Evolutionary conservation across 192 early-diverging fungal genomes (phyloP).

Genomic region (Globomyces pollinis-pini): DNA sequence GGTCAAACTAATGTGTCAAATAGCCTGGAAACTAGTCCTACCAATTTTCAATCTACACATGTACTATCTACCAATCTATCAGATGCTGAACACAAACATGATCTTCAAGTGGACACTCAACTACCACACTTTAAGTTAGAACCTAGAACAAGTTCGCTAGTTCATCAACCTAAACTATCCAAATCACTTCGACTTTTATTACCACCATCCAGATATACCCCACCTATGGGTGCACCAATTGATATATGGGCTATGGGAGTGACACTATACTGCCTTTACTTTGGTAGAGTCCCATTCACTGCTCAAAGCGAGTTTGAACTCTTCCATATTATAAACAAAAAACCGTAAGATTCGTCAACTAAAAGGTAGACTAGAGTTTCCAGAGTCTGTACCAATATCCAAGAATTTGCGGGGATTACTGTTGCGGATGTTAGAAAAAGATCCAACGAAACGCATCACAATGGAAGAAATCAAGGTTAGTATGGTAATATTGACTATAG

Average conservation of each 20-base stretch:
- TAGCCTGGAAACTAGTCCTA: too few species aligned
- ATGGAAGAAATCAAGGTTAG: conserved; percentile 77
- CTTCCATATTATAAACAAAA: conserved; percentile 79
- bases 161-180: too few species aligned
- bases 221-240: conserved; percentile 63
- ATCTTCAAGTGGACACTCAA: too few species aligned
- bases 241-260: conserved; percentile 98
- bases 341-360: conserved; percentile 49
- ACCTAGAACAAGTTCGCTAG: too few species aligned
- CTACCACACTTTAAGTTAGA: too few species aligned
- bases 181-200: background rate
- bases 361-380: conserved; percentile 33
- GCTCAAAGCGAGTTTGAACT: conserved; percentile 94
- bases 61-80: too few species aligned
- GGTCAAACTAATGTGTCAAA: too few species aligned
- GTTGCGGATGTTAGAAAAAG: conserved; percentile 70
- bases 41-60: too few species aligned
- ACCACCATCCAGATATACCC: background rate
- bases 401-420: conserved; percentile 66
- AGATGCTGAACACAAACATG: too few species aligned
- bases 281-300: conserved; percentile 85
- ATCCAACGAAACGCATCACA: conserved; percentile 73
- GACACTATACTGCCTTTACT: conserved; percentile 89
- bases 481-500: conserved; percentile 24
- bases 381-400: conserved; percentile 41